Evolutionary conservation across 2,329 filamentous ascomycete genomes (phyloP).

Genomic region (Davidsoniella eucalypti): DNA sequence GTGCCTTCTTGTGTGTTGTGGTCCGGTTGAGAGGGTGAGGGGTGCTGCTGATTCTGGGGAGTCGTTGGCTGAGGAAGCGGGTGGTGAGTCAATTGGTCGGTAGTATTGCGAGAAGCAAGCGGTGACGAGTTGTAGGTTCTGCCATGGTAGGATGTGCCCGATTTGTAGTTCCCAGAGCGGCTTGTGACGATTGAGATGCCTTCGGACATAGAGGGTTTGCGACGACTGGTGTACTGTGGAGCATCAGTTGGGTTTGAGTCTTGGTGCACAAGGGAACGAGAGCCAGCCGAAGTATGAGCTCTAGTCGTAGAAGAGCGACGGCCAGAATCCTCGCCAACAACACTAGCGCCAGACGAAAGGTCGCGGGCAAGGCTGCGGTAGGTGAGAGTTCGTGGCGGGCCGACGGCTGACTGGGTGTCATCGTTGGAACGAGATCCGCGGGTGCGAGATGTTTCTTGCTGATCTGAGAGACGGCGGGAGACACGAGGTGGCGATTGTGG

Average conservation of each 20-base stretch:
- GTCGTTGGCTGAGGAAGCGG: constrained; percentile 16
- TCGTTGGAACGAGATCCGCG: constrained; percentile 18
- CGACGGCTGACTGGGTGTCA: constrained; percentile 28
- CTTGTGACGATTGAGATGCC: constrained; percentile 22
- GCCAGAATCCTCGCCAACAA: constrained; percentile 19
- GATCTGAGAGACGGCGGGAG: constrained; percentile 39
- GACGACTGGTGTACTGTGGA: constrained; percentile 14
- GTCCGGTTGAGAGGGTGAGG: constrained; percentile 16
- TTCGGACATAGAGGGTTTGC: constrained; percentile 32
- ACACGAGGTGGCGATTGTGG: constrained; percentile 33
- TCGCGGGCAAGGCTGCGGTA: constrained; percentile 29
- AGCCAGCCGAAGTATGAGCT: constrained; percentile 22
- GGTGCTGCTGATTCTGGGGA: constrained; percentile 19
- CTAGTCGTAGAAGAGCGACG: constrained; percentile 2
- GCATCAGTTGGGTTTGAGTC: constrained; percentile 23
- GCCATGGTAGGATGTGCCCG: constrained; percentile 22
- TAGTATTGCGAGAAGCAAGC: constrained; percentile 29
- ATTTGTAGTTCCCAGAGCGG: constrained; percentile 30
- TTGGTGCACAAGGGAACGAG: constrained; percentile 31
- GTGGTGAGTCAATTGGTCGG: constrained; percentile 1
- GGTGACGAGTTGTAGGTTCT: constrained; percentile 44
- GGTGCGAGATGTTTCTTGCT: constrained; percentile 29
- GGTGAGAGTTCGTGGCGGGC: constrained; percentile 26
- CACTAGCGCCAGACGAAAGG: constrained; percentile 7
- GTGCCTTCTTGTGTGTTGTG: constrained; percentile 45